A percentile compares a stretch with the other conserved stretches of the same genome.
Conservation (phyloP, 768 basidiomycete species). For the Kockovaella imperatae region DNA sequence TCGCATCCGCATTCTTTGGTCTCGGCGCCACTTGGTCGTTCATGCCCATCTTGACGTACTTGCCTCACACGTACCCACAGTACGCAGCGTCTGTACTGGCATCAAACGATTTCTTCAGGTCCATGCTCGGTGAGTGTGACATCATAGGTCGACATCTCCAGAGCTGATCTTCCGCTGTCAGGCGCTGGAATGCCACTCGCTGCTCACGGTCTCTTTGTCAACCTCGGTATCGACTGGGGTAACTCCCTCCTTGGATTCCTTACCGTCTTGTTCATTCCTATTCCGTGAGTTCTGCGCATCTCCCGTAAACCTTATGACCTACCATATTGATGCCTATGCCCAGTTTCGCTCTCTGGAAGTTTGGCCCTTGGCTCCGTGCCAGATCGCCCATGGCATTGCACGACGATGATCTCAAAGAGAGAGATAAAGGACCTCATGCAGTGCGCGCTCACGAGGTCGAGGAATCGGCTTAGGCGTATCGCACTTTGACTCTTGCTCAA, state of each 20-base stretch:
- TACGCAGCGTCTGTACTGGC: slow-evolving; percentile 45
- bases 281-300: slow-evolving; percentile 20
- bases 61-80: slow-evolving; percentile 31
- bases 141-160: no score
- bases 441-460: no score
- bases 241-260: slow-evolving; percentile 40
- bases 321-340: background rate
- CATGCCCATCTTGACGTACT: slow-evolving; percentile 25
- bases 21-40: slow-evolving; percentile 28
- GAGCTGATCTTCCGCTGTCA: no score
- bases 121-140: slow-evolving; percentile 29
- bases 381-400: slow-evolving; percentile 17
- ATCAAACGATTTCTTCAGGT: slow-evolving; percentile 43
- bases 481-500: no score
- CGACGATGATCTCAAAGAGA: slow-evolving; percentile 17
- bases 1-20: slow-evolving; percentile 23
- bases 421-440: no score
- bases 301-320: no score
- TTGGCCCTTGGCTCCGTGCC: slow-evolving; percentile 16
- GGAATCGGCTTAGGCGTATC: no score
- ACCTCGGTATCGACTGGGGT: slow-evolving; percentile 40
- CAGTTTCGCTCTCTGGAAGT: slow-evolving; percentile 20
- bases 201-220: slow-evolving; percentile 32
- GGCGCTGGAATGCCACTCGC: slow-evolving; percentile 38
- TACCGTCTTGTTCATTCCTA: slow-evolving; percentile 40